Percentiles rank a stretch among this genome's conserved stretches.
phyloP scores from a whole-genome alignment of 2,329 filamentous ascomycete genomes.

The Cercospora janseana region DNA sequence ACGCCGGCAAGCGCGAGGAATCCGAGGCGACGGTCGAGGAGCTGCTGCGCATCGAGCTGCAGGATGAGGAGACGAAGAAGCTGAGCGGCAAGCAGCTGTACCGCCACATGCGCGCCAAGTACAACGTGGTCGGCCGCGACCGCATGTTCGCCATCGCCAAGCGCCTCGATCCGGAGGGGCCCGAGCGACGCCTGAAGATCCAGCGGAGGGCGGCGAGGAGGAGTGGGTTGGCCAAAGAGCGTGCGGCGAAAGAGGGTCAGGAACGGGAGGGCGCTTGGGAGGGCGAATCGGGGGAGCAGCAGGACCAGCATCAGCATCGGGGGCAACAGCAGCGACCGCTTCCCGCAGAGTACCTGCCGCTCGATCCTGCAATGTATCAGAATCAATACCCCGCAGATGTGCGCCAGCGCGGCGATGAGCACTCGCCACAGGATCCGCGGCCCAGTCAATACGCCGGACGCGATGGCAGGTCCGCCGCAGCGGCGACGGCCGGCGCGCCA shows the following conservation, averaged over 20 bases:
- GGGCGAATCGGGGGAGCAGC: neutral
- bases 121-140: slow-evolving; percentile 13
- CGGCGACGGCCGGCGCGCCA: too few relatives aligned
- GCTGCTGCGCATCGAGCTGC: slow-evolving; percentile 8
- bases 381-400: neutral
- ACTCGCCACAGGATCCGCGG: neutral
- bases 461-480: too few relatives aligned
- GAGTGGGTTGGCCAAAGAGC: slow-evolving; percentile 13
- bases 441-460: too few relatives aligned
- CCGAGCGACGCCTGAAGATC: slow-evolving; percentile 7
- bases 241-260: slow-evolving; percentile 1
- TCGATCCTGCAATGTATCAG: neutral
- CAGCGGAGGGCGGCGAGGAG: slow-evolving; percentile 11
- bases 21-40: slow-evolving; percentile 10
- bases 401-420: neutral
- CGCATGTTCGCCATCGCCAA: slow-evolving; percentile 14
- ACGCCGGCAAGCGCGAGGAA: slow-evolving; percentile 1
- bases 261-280: neutral
- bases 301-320: neutral
- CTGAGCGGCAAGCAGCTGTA: slow-evolving; percentile 13
- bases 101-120: slow-evolving; percentile 12
- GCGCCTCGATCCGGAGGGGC: slow-evolving; percentile 16
- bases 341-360: neutral
- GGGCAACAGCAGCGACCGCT: neutral
- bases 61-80: slow-evolving; percentile 5